Evolutionary conservation across 2,329 filamentous ascomycete genomes (phyloP).

Genomic region (Fusarium solani-melongenae): DNA sequence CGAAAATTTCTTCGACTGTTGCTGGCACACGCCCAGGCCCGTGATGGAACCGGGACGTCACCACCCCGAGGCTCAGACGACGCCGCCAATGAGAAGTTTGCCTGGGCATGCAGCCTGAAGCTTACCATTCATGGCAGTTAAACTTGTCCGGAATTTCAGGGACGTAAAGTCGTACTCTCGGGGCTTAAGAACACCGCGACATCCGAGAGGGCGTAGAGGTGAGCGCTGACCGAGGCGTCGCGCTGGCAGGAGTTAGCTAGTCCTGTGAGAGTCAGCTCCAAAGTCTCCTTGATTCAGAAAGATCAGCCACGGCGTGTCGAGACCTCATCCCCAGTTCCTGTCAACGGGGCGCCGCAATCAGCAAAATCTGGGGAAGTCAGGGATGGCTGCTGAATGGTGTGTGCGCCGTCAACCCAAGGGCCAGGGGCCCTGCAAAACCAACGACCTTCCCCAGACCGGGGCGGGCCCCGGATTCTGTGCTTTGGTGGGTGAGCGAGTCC

Average conservation of each 20-base stretch:
- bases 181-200: slow-evolving; percentile 20
- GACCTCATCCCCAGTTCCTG: slow-evolving; percentile 24
- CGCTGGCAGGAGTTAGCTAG: background rate
- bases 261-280: background rate
- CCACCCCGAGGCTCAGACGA: slow-evolving; percentile 15
- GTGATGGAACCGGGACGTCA: slow-evolving; percentile 35
- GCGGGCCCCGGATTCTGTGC: slow-evolving; percentile 32
- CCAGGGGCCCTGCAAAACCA: slow-evolving; percentile 42
- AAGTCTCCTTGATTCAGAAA: background rate
- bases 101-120: slow-evolving; percentile 18
- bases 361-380: slow-evolving; percentile 50
- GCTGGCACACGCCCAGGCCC: slow-evolving; percentile 15
- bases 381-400: slow-evolving; percentile 44
- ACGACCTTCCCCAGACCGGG: slow-evolving; percentile 42
- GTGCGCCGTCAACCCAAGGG: slow-evolving; percentile 42
- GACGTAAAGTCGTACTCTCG: slow-evolving; percentile 19
- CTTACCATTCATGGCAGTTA: slow-evolving; percentile 35
- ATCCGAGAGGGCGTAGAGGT: slow-evolving; percentile 30
- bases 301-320: slow-evolving; percentile 23
- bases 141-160: slow-evolving; percentile 31
- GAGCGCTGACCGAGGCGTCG: slow-evolving; percentile 14
- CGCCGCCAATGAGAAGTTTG: slow-evolving; percentile 26
- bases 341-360: slow-evolving; percentile 29
- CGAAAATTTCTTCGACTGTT: background rate
- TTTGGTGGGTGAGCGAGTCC: slow-evolving; percentile 25